phyloP scores from a whole-genome alignment of 2,329 filamentous ascomycete species.

The Aspergillus udagawae region DNA sequence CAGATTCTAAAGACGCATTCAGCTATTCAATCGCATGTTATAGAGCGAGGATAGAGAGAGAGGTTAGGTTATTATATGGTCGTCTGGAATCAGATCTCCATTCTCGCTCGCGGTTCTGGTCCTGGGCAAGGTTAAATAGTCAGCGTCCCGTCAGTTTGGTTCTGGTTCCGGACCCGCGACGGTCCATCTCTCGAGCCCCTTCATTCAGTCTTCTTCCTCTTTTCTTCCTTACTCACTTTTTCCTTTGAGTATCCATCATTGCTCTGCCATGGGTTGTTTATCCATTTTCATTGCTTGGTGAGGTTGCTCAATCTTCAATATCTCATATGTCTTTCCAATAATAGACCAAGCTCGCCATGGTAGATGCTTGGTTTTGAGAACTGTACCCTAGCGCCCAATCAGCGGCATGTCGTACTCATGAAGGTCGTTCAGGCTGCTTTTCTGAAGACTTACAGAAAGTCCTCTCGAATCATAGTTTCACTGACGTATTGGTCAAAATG shows the following conservation, averaged over 20 bases:
- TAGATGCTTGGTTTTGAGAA: neutral
- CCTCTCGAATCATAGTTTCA: neutral
- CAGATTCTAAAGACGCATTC: neutral
- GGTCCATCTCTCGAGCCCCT: constrained; percentile 2
- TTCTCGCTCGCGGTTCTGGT: constrained; percentile 1
- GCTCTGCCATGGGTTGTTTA: neutral
- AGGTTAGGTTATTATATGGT: neutral
- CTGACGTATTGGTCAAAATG: neutral
- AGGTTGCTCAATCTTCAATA: neutral
- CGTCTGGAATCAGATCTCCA: neutral
- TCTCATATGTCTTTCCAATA: neutral
- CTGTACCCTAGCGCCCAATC: neutral
- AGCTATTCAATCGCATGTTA: neutral
- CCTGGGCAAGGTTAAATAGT: constrained; percentile 8
- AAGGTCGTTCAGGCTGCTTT: neutral
- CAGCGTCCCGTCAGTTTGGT: constrained; percentile 22
- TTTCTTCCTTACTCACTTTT: neutral
- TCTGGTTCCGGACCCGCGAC: constrained; percentile 15
- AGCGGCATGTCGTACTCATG: neutral
- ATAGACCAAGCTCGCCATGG: neutral
- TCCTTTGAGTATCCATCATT: neutral
- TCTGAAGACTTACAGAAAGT: neutral
- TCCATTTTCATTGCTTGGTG: neutral
- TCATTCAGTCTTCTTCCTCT: neutral
- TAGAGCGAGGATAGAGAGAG: neutral